Percentiles rank a stretch among this genome's conserved stretches.
These are phyloP conservation scores for Hyphopichia pseudoburtonii DNA, from an alignment of 1,139 yeast genomes.

Conservation along the genomic window DNA sequence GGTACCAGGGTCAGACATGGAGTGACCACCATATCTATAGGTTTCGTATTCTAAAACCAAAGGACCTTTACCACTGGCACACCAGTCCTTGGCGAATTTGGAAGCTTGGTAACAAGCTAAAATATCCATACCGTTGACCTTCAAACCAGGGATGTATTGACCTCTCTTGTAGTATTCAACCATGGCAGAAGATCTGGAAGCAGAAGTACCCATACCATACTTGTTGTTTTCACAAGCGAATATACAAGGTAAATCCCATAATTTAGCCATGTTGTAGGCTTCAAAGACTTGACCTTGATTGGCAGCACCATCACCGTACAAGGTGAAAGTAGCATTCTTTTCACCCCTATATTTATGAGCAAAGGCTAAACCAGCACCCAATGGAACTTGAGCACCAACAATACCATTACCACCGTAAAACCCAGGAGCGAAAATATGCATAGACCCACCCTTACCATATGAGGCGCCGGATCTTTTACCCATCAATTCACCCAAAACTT, in stretches of 20 bases:
- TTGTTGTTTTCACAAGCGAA: slow-evolving; percentile 98
- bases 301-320: slow-evolving; percentile 99
- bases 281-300: slow-evolving; percentile 99
- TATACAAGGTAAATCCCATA: slow-evolving; percentile 93
- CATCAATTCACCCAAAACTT: slow-evolving; percentile 92
- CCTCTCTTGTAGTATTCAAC: slow-evolving; percentile 98
- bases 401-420: slow-evolving; percentile 99
- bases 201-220: slow-evolving; percentile 99
- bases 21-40: slow-evolving; percentile 99
- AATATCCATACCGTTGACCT: slow-evolving; percentile 98
- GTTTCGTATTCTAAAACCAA: slow-evolving; percentile 95
- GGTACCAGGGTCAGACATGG: slow-evolving; percentile 99
- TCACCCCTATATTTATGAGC: slow-evolving; percentile 93
- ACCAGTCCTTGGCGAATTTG: slow-evolving; percentile 96
- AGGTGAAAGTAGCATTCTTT: slow-evolving; percentile 76
- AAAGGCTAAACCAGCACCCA: slow-evolving; percentile 96
- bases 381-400: slow-evolving; percentile 98
- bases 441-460: slow-evolving; percentile 98
- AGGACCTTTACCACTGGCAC: slow-evolving; percentile 92
- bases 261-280: slow-evolving; percentile 97
- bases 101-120: slow-evolving; percentile 95
- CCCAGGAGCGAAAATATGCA: slow-evolving; percentile 96
- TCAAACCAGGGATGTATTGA: slow-evolving; percentile 97
- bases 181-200: slow-evolving; percentile 93
- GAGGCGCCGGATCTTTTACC: slow-evolving; percentile 96